Percentiles rank a stretch among this genome's conserved stretches.
Evolutionary conservation across 2,329 filamentous ascomycete genomes (phyloP).

Genomic region (Ascochyta koolunga): DNA sequence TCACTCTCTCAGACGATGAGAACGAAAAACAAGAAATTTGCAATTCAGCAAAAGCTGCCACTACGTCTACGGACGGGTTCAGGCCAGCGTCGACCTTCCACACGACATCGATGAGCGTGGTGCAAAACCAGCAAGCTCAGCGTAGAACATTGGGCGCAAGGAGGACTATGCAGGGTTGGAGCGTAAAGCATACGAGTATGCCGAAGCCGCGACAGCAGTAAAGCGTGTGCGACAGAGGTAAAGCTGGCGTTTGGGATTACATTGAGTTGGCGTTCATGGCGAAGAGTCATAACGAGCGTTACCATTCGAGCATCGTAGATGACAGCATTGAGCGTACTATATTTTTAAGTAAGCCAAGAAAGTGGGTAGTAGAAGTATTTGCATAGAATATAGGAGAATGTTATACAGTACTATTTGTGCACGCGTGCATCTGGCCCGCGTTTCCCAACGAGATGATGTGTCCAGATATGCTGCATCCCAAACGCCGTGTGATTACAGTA

Average conservation of each 20-base stretch:
- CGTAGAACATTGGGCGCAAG: constrained; percentile 59
- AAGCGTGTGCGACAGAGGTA: background rate
- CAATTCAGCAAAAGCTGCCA: constrained; percentile 17
- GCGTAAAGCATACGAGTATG: constrained; percentile 42
- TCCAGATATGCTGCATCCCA: background rate
- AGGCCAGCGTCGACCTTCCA: constrained; percentile 52
- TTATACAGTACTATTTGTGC: constrained; percentile 9
- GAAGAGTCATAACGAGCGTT: background rate
- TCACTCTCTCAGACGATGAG: constrained; percentile 4
- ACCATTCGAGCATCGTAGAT: background rate
- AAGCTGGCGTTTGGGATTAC: background rate
- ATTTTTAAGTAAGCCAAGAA: no score
- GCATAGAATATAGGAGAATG: background rate
- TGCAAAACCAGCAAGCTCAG: constrained; percentile 35
- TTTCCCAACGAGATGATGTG: background rate
- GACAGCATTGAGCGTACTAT: no score
- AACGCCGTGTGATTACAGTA: background rate
- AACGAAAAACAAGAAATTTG: constrained; percentile 8
- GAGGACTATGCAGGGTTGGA: constrained; percentile 59
- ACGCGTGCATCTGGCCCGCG: background rate
- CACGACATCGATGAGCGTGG: constrained; percentile 49
- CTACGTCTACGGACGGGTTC: constrained; percentile 24
- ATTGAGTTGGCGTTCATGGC: background rate
- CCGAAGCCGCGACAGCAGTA: constrained; percentile 34
- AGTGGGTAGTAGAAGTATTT: background rate